These are phyloP conservation scores for Ceratocystiopsis minuta DNA, from an alignment of 2,329 filamentous ascomycete species.

Conservation along the genomic window DNA sequence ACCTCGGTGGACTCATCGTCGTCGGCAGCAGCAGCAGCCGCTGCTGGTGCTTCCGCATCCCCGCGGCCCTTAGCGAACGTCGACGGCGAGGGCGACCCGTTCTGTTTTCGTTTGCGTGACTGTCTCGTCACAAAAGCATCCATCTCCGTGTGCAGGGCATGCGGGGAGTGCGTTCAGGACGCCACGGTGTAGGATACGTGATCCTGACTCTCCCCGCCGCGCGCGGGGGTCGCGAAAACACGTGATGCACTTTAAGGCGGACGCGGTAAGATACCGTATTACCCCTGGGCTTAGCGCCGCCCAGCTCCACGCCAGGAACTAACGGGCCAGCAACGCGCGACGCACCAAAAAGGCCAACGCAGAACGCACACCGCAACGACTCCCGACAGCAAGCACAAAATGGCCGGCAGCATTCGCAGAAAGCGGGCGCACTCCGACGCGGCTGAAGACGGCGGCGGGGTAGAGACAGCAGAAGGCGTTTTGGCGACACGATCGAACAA, in stretches of 20 bases:
- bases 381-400: no score
- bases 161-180: no score
- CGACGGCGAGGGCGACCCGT: constrained; percentile 1
- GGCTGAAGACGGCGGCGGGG: background rate
- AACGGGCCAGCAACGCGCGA: background rate
- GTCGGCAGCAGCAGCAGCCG: background rate
- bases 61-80: no score
- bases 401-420: constrained; percentile 4
- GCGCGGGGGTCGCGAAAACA: no score
- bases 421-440: constrained; percentile 6
- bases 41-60: background rate
- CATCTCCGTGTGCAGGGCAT: constrained; percentile 20
- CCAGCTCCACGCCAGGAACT: no score
- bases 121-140: constrained; percentile 34
- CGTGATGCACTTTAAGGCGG: no score
- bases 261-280: no score
- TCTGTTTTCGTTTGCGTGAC: constrained; percentile 29
- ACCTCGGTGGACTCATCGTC: constrained; percentile 67
- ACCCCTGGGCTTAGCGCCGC: no score
- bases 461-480: background rate
- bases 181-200: no score
- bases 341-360: no score
- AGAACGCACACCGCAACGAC: background rate
- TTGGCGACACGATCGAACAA: background rate
- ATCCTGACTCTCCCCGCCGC: no score